A percentile compares a stretch with the other conserved stretches of the same genome.
These are phyloP conservation scores for Exophiala alcalophila DNA, from an alignment of 2,329 filamentous ascomycete species.

Conservation along the genomic window DNA sequence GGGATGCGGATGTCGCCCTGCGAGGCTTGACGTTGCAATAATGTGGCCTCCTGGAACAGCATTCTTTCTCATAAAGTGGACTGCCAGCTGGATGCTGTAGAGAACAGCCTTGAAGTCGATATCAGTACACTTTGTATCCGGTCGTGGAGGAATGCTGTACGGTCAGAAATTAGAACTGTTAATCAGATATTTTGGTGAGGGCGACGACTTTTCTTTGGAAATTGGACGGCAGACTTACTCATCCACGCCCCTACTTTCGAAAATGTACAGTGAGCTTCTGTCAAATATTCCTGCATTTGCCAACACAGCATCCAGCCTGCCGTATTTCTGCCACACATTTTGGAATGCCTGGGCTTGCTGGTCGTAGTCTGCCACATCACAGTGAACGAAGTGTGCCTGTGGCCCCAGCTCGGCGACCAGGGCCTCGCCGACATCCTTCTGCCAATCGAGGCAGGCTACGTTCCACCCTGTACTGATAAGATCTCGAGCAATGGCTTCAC, in stretches of 20 bases:
- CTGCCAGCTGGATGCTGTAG: constrained; percentile 50
- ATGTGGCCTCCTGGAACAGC: constrained; percentile 44
- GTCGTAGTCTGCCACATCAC: constrained; percentile 48
- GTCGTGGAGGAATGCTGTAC: constrained; percentile 43
- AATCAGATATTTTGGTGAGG: too few relatives aligned
- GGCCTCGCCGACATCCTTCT: constrained; percentile 34
- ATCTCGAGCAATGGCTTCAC: constrained; percentile 42
- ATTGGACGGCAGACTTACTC: constrained; percentile 9
- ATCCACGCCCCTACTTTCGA: constrained; percentile 35
- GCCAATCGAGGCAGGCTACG: constrained; percentile 40
- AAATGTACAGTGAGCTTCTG: constrained; percentile 46
- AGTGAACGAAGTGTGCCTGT: constrained; percentile 42
- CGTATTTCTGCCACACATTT: constrained; percentile 44
- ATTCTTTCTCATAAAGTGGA: constrained; percentile 55
- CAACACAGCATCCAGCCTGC: constrained; percentile 49
- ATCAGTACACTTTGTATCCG: constrained; percentile 48
- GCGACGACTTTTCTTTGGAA: too few relatives aligned
- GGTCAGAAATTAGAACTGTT: too few relatives aligned
- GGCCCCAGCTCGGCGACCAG: constrained; percentile 21
- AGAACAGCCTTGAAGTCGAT: constrained; percentile 53
- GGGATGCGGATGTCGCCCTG: constrained; percentile 44
- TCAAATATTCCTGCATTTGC: constrained; percentile 54
- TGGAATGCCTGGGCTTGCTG: constrained; percentile 46
- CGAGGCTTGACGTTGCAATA: constrained; percentile 45
- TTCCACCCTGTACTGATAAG: constrained; percentile 38